Evolutionary conservation across 176 grass and related monocot species (phyloP), one percentile per base, ranked within the genome.

Genomic region (Juncus inflexus): DNA sequence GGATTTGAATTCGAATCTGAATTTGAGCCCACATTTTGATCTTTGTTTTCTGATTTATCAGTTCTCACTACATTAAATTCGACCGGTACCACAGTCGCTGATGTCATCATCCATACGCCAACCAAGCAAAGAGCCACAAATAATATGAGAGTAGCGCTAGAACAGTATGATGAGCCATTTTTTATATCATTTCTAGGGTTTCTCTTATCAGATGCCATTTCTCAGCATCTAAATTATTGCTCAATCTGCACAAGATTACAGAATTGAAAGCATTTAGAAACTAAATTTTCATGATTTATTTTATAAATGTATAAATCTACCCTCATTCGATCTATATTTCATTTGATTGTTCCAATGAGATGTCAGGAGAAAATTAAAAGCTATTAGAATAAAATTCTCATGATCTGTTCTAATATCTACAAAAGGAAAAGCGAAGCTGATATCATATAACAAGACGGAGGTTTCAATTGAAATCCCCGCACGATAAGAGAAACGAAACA

Each of bases 61-160:
- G 63, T 47, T 37, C 77, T 42, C 13, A 71, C 72, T 15, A 68
- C 61, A 76, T 79, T 74, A n/a, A 86, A 82, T 3, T 95, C 86
- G 6, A 74, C 86, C 0, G 90, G 90, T 58, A 73, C 65, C 63
- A 90, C 80, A 40, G 82, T 82, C 16, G 76, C 53, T n/a, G 90
- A 90, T 35, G 90, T 81, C 41, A 77, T 37, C 83, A 84, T 86
- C 90, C 90, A 95, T 60, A 86, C 81, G 10, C 67, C 83, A 10
- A 90, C 78, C 14, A 95, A 76, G 61, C 86, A 81, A 35, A 95
- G 70, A 51, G 79, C 83, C 60, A 95, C 90, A 64, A 90, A 90
- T 42, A 81, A 37, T 37, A 81, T 65, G 55, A 80, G 37, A 50
- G 60, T 58, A 57, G 75, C 41, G n/a, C 75, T 73, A 52, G 80